Base-by-base conservation (phyloP, 1,284 basidiomycete species). In the Boletus sp. region DNA sequence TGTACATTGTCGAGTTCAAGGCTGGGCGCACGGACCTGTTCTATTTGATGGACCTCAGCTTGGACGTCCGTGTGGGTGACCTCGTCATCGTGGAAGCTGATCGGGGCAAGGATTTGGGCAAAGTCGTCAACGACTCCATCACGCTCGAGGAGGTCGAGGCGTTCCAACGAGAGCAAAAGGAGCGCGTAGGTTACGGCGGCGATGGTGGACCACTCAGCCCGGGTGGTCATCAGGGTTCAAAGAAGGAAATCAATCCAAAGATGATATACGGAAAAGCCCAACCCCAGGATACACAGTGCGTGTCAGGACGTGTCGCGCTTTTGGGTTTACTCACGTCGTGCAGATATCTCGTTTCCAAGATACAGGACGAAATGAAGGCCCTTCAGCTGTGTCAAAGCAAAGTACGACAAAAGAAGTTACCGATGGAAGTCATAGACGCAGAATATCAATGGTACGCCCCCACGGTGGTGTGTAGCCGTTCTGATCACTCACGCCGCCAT, bases 1-100 rank as follows among this genome's bases (percentile, higher is more conserved):
- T 98, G 5, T 98, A 84, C 74, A 94, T 98, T 60, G 90, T 98
- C 59, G 91, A 96, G 64, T 99, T 99, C 77, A 98, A 98, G 72
- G 93, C 93, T 0, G 92, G 92, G 0, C 82, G 95, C 23, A 94
- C 93, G 52, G 95, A 98, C 67, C 72, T 99, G 27, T 96, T 93
- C 69, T 98, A 95, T 69, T 78, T 86, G 57, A 84, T 82, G 3
- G 85, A 91, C 59, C 71, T 80, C 16, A 72, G 72, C 48, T 68
- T 73, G 26, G 78, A 89, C 56, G 79, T 93, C 49, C 76, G 79
- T 13, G 80, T 84, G 14, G 94, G 92, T 4, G 95, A 98, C 65
- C 72, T 94, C 36, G 95, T 98, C 48, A 93, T 98, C 55, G 95
- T 98, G 14, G 95, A 98, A 69, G 95, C 94, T 8, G 95, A 98